Conservation (phyloP, 169 alveolate species). For the Plasmodium billcollinsi region DNA sequence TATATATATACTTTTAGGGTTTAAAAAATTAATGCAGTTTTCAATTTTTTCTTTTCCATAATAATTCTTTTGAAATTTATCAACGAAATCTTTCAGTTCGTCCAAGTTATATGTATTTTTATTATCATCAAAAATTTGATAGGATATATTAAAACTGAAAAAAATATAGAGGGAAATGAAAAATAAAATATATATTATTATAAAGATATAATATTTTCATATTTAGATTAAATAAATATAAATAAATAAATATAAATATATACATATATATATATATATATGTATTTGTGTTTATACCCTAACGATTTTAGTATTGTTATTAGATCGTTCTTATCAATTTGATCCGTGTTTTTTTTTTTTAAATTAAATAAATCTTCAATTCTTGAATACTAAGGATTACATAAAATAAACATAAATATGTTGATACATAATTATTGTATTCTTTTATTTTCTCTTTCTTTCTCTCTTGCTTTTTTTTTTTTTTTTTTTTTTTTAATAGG, state of each 20-base stretch:
- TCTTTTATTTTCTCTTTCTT: not conserved
- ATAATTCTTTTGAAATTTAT: slow-evolving; percentile 35
- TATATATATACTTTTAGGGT: slow-evolving; percentile 26
- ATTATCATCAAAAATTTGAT: slow-evolving; percentile 54
- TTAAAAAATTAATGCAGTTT: slow-evolving; percentile 32
- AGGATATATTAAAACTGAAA: slow-evolving; percentile 38
- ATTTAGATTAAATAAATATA: not conserved
- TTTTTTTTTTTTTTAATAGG: not conserved
- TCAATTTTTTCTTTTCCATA: slow-evolving; percentile 58
- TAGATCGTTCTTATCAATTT: slow-evolving; percentile 62
- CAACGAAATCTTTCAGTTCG: slow-evolving; percentile 43
- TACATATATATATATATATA: slow-evolving; percentile 3
- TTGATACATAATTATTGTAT: not conserved
- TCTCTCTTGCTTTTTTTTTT: slow-evolving; percentile 5
- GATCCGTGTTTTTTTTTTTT: slow-evolving; percentile 38
- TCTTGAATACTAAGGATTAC: slow-evolving; percentile 27
- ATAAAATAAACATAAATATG: slow-evolving; percentile 3
- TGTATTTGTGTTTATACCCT: slow-evolving; percentile 27
- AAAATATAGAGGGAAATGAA: not conserved
- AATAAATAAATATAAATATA: not conserved
- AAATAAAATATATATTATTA: not conserved
- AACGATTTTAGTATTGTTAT: slow-evolving; percentile 60
- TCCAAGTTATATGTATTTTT: slow-evolving; percentile 51
- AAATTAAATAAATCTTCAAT: slow-evolving; percentile 63
- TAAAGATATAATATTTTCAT: not conserved